Base-by-base conservation (phyloP, 768 basidiomycete species). In the Suillus lakei region DNA sequence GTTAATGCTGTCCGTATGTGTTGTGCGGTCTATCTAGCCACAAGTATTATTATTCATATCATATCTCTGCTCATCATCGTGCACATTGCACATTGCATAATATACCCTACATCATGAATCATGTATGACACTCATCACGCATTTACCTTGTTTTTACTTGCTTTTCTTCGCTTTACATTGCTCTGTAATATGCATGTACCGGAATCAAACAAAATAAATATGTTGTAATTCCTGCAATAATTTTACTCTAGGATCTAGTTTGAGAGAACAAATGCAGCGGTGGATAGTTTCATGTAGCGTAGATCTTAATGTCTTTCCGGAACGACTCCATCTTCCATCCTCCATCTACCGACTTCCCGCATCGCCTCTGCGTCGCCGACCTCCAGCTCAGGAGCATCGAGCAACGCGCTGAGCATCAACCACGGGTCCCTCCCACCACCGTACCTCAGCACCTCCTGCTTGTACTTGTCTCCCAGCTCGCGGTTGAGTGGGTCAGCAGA, bases 391-490 rank as follows among this genome's bases (percentile, higher is more conserved):
- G 90, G 89, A 0, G 85, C 81, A 34, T 84, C 78, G 4, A 99
- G 79, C 58, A 98, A 72, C 0, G 81, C 78, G 18, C 91, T 87
- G 0, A 99, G 87, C 95, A 98, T 95, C 68, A 84, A 80, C 98
- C 98, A 99, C 0, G 98, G 95, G 69, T 98, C 94, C 74, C 84
- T 91, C 0, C 93, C 95, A 2, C 98, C 98, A 0, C 98, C 98
- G 71, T 86, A 90, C 46, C 81, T 82, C 34, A 99, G 72, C 7
- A 99, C 81, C 62, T 93, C 89, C 4, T 76, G 73, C 69, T 93
- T 97, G 70, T 91, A 93, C 76, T 82, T 87, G 73, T 98, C 95
- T 0, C 98, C 98, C 2, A 85, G 82, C 41, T 85, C 85, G 18
- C 97, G 81, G 62, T 83, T 82, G 18, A 98, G 76, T 0, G 94